Conservation (phyloP, 768 basidiomycete genomes). For the Hemileccinum rubropunctum region DNA sequence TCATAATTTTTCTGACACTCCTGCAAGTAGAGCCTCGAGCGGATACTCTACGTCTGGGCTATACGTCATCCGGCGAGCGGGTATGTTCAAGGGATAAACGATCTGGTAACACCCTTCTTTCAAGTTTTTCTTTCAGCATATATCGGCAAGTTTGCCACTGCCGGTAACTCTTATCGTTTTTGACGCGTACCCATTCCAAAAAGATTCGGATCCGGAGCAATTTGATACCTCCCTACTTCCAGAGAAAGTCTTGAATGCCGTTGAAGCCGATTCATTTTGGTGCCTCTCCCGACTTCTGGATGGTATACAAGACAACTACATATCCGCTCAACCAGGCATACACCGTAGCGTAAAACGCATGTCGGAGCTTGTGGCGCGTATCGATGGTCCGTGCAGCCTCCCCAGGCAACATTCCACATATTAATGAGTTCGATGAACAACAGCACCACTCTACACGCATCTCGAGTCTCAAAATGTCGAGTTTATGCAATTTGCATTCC, state of each 20-base stretch:
- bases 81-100: constrained; percentile 99
- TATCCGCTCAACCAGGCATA: constrained; percentile 94
- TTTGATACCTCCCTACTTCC: constrained; percentile 83
- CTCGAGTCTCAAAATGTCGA: constrained; percentile 90
- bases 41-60: constrained; percentile 98
- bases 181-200: constrained; percentile 3
- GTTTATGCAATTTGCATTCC: constrained; percentile 99
- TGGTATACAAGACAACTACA: constrained; percentile 99
- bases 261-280: constrained; percentile 99
- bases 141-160: constrained; percentile 58
- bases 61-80: constrained; percentile 98
- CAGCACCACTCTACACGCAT: constrained; percentile 85
- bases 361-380: constrained; percentile 88
- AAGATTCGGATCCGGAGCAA: constrained; percentile 88
- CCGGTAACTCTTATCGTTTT: background rate
- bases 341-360: constrained; percentile 90
- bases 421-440: background rate
- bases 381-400: constrained; percentile 61
- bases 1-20: constrained; percentile 17
- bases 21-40: constrained; percentile 73
- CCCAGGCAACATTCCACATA: background rate
- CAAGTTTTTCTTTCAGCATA: constrained; percentile 96
- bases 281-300: constrained; percentile 93
- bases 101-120: constrained; percentile 96
- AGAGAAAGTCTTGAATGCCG: constrained; percentile 65